phyloP scores from a whole-genome alignment of 2,329 filamentous ascomycete species.

The Aspergillus neoniger region DNA sequence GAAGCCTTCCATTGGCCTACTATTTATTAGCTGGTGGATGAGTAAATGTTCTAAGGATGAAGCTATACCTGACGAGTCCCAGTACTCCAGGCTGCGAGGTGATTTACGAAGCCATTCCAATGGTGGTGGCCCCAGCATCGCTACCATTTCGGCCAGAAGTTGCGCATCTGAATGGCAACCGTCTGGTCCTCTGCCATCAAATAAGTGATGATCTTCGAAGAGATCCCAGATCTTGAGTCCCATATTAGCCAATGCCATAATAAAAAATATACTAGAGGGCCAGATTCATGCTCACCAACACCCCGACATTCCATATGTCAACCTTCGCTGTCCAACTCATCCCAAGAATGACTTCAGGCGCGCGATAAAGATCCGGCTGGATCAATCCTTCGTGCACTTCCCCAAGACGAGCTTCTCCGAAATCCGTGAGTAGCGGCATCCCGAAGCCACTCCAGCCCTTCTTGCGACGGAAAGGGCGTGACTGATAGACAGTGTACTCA shows the following conservation, averaged over 20 bases:
- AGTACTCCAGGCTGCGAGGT: constrained; percentile 13
- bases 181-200: constrained; percentile 14
- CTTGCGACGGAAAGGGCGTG: constrained; percentile 13
- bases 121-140: constrained; percentile 19
- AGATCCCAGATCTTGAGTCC: constrained; percentile 17
- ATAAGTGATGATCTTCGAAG: constrained; percentile 21
- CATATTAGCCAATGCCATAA: no score
- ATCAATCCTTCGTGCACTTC: constrained; percentile 20
- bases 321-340: constrained; percentile 29
- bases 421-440: constrained; percentile 28
- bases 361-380: constrained; percentile 30
- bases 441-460: constrained; percentile 16
- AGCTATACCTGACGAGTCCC: constrained; percentile 15
- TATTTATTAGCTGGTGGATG: not conserved
- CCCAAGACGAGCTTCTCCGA: constrained; percentile 27
- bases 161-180: constrained; percentile 14
- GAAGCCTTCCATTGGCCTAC: constrained; percentile 16
- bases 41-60: no score
- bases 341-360: constrained; percentile 30
- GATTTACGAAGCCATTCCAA: not conserved
- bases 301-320: constrained; percentile 35
- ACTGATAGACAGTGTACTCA: constrained; percentile 26
- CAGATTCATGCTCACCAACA: constrained; percentile 18
- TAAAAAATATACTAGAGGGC: no score
- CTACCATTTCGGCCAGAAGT: constrained; percentile 22